Evolutionary conservation across 495 filamentous ascomycete genomes (phyloP), one percentile per base, ranked within the genome.

Genomic region (Astrothelium macrocarpum): DNA sequence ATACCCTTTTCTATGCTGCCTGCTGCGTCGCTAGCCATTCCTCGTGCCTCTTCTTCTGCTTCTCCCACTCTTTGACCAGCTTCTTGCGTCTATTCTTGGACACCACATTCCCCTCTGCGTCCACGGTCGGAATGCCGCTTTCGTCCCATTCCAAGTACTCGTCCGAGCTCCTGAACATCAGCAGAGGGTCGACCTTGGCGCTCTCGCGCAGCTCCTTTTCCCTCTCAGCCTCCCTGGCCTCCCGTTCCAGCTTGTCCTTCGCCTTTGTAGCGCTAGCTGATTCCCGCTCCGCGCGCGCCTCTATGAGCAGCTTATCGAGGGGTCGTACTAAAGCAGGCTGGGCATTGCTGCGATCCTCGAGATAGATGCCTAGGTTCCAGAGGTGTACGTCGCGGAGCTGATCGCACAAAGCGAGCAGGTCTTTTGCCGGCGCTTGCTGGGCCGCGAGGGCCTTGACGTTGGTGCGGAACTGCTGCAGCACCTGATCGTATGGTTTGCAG

Each of bases 21-120:
- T n/a, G n/a, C 34, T 75, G 73, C 59, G 69, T 66, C 64, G 32
- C 78, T 69, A 80, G 68, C 83, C 78, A 89, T 63, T 73, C 76
- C 73, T 95, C 89, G 72, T 96, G 88, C 63, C 82, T 68, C 81
- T 90, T 95, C 81, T 88, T 95, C 79, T 97, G 94, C 73, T 78
- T 85, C 71, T 95, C 90, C 90, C 90, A 95, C 31, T 90, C 89
- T 79, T 97, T 97, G 77, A 76, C 85, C 39, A 97, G 72, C 82
- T 90, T 95, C 82, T 97, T 98, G 36, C 64, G 64, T 67, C 82
- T 80, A 62, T 81, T 87, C 80, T 97, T 98, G 26, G 90, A 80
- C 29, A 98, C 77, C 71, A 95, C 90, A 67, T 83, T 83, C 1
- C 91, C 94, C 29, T 85, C 83, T 18, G 79, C 80, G 72, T 90